Evolutionary conservation across 2,329 filamentous ascomycete genomes (phyloP), one percentile per base, ranked within the genome.

Genomic region (Hypoxylon sp.): DNA sequence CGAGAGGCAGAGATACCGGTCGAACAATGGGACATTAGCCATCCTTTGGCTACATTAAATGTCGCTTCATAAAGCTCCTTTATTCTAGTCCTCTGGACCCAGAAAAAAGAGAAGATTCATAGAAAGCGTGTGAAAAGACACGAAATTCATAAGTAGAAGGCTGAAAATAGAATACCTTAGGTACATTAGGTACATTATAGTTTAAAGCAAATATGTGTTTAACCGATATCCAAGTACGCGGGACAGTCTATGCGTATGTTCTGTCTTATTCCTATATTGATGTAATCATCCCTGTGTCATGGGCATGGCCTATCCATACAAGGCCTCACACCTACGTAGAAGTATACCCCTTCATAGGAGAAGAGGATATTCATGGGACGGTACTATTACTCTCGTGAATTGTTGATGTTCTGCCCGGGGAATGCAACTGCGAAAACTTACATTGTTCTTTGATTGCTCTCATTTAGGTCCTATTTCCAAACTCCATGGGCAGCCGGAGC

Each of bases 391-490:
- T 28, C 36, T 17, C 9, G n/a, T 32, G n/a, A 58, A 57, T 57
- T 25, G 30, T 28, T 41, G 17, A 23, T 19, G 5, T 48, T 48
- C 14, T 32, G n/a, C 49, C 36, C 10, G 23, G 14, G 32, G 46
- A 53, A 38, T 14, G 21, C 13, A 46, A 36, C 11, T 45, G 14
- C 13, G 21, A 41, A 46, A 6, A 30, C 19, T 17, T 51, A 14
- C 13, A 45, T 56, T 23, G 28, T 45, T n/a, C n/a, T n/a, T n/a
- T 60, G 4, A n/a, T 21, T 53, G 43, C 21, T 36, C 41, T 69
- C 59, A 57, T 66, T 55, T 57, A 60, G 5, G n/a, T 19, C 7
- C 23, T 34, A 9, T 58, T 56, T 62, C 63, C 36, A 67, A 56
- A 43, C 32, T 50, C 28, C 34, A 56, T 45, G 25, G 32, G 3